These are phyloP conservation scores for Aspergillus sp. DNA, from an alignment of 2,329 filamentous ascomycete genomes.

Conservation along the genomic window DNA sequence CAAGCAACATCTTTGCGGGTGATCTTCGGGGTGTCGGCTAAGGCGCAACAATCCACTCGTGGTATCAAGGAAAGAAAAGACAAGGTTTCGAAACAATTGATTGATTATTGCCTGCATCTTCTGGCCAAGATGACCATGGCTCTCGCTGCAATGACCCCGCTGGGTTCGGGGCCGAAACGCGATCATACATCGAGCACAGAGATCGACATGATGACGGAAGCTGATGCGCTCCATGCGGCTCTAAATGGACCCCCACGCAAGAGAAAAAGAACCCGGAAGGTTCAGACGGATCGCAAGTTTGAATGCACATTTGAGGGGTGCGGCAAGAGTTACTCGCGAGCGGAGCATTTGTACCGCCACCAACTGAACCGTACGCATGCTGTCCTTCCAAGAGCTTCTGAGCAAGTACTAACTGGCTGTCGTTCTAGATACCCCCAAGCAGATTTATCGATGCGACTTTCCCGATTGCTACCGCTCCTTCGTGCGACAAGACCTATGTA, in stretches of 20 bases:
- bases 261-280: conserved; percentile 44
- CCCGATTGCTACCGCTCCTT: conserved; percentile 88
- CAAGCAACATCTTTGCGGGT: conserved; percentile 9
- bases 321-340: conserved; percentile 93
- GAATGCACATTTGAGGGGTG: conserved; percentile 84
- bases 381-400: neutral
- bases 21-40: conserved; percentile 18
- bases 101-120: neutral
- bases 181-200: conserved; percentile 11
- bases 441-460: conserved; percentile 92
- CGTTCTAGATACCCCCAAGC: conserved; percentile 77
- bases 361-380: conserved; percentile 78
- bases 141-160: conserved; percentile 23
- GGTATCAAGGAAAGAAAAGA: neutral
- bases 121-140: conserved; percentile 24
- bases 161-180: conserved; percentile 15
- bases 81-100: neutral
- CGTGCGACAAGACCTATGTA: conserved; percentile 88
- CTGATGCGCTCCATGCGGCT: conserved; percentile 15
- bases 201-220: conserved; percentile 15
- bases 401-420: conserved; percentile 14
- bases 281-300: conserved; percentile 58
- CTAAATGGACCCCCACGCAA: conserved; percentile 19
- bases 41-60: conserved; percentile 1
- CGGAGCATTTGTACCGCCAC: conserved; percentile 94